phyloP scores from a whole-genome alignment of 345 rosid species.

The Hypericum androsaemum region DNA sequence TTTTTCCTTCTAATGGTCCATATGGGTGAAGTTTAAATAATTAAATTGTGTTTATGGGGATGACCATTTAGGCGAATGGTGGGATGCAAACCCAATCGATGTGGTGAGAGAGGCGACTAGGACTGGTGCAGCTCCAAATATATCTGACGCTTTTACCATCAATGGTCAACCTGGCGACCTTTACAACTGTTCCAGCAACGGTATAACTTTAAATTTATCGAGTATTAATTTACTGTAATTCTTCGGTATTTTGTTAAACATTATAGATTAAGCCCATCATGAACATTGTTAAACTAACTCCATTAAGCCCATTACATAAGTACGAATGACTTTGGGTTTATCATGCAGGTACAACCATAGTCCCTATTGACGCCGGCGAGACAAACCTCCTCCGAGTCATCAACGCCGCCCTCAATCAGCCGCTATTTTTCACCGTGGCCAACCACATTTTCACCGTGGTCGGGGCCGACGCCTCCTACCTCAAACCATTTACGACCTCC shows the following conservation, averaged over 20 bases:
- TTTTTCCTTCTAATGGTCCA: not conserved
- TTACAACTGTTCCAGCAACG: constrained; percentile 18
- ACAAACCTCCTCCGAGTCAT: constrained; percentile 21
- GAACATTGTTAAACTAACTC: not conserved
- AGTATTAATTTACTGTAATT: too few relatives aligned
- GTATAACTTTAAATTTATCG: constrained; percentile 1
- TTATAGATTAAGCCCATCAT: not conserved
- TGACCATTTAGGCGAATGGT: constrained; percentile 4
- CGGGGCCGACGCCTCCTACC: constrained; percentile 21
- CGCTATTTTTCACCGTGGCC: constrained; percentile 19
- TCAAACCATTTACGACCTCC: constrained; percentile 20
- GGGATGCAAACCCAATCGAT: constrained; percentile 3
- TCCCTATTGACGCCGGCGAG: constrained; percentile 21
- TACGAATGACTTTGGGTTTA: not conserved
- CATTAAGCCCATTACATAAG: not conserved
- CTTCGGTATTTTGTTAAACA: too few relatives aligned
- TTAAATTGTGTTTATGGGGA: not conserved
- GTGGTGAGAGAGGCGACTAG: not conserved
- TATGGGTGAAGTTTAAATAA: too few relatives aligned
- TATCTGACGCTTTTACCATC: constrained; percentile 23
- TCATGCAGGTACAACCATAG: constrained; percentile 15
- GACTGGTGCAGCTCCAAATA: constrained; percentile 20
- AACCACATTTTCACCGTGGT: constrained; percentile 24
- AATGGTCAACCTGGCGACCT: constrained; percentile 31
- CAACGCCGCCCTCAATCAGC: constrained; percentile 21